Evolutionary conservation across 1,284 basidiomycete genomes (phyloP).

Genomic region (Cryptococcus wingfieldii): DNA sequence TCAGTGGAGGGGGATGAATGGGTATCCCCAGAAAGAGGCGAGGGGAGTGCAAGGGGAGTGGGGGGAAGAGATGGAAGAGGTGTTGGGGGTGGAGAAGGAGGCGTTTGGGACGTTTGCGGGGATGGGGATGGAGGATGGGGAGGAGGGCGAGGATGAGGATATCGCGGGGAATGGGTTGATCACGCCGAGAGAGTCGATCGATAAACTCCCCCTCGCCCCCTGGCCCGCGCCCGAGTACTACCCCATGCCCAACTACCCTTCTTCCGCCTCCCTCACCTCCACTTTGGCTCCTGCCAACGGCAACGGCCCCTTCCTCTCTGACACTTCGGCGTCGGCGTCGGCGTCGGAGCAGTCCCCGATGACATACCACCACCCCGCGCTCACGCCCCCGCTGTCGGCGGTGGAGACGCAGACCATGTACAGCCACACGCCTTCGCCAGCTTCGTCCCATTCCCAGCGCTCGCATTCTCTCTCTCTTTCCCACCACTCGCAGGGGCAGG

Average conservation of each 20-base stretch:
- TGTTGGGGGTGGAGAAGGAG: slow-evolving; percentile 45
- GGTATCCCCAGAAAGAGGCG: slow-evolving; percentile 48
- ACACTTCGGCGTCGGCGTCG: background rate
- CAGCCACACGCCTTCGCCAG: slow-evolving; percentile 33
- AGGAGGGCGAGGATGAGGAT: slow-evolving; percentile 35
- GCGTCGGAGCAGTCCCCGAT: background rate
- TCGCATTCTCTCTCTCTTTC: too few species aligned
- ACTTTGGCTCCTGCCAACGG: too few species aligned
- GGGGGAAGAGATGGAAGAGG: slow-evolving; percentile 44
- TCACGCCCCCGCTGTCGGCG: slow-evolving; percentile 28
- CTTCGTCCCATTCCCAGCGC: slow-evolving; percentile 15
- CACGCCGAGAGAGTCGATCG: background rate
- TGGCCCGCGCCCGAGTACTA: background rate
- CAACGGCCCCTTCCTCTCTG: too few species aligned
- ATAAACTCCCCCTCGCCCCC: background rate
- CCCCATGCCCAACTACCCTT: background rate
- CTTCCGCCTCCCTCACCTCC: too few species aligned
- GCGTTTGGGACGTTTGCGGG: slow-evolving; percentile 45
- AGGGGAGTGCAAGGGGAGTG: slow-evolving; percentile 49
- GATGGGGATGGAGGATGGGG: slow-evolving; percentile 37
- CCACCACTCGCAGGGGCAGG: too few species aligned
- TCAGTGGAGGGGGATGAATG: slow-evolving; percentile 73
- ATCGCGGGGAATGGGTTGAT: too few species aligned
- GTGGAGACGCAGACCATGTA: slow-evolving; percentile 13
- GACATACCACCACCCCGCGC: slow-evolving; percentile 17